Base-by-base conservation (phyloP, 1,284 basidiomycete species). In the Apiotrichum gracile region DNA sequence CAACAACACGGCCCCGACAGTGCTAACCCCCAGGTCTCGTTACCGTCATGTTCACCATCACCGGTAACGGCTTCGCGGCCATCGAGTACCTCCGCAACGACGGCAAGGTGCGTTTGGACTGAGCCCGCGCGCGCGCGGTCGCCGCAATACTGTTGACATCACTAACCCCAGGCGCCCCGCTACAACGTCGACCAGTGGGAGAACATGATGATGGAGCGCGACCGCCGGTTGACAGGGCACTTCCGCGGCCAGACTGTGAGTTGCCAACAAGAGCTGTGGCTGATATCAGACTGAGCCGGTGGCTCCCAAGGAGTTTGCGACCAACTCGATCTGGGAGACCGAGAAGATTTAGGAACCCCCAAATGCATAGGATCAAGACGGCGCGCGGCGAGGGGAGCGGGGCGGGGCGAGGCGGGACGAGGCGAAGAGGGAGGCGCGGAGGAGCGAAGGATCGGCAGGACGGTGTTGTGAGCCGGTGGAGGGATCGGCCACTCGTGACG, bases 121-220 rank as follows among this genome's bases (percentile, higher is more conserved):
- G 31, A 14, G 9, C 31, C 10, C 12, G 16, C 31, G 31, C 31
- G 31, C 22, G n/a, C 5, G 33, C 34, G 4, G 46, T n/a, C n/a
- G n/a, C n/a, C n/a, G n/a, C n/a, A n/a, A 16, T 7, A 3, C 16
- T 13, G 24, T 42, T 51, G 31, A 55, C 53, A 27, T 21, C 37
- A 22, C 22, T 21, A 31, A n/a, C 4, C 21, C 9, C 50, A 96
- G 92, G 85, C 88, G 49, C 81, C 86, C 38, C 82, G 92, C 52
- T 91, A 93, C 71, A 81, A 83, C 54, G 70, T 92, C 37, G 92
- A 96, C 67, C 76, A 81, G 29, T 96, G 91, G 91, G 91, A 97
- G 61, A 81, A 87, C 51, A 89, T 90, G 87, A 90, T 97, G 90
- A 90, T 94, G 86, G 83, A 85, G 67, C 80, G 91, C 55, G 92